These are phyloP conservation scores for Trametes gibbosa DNA, from an alignment of 768 basidiomycete species.

Conservation along the genomic window DNA sequence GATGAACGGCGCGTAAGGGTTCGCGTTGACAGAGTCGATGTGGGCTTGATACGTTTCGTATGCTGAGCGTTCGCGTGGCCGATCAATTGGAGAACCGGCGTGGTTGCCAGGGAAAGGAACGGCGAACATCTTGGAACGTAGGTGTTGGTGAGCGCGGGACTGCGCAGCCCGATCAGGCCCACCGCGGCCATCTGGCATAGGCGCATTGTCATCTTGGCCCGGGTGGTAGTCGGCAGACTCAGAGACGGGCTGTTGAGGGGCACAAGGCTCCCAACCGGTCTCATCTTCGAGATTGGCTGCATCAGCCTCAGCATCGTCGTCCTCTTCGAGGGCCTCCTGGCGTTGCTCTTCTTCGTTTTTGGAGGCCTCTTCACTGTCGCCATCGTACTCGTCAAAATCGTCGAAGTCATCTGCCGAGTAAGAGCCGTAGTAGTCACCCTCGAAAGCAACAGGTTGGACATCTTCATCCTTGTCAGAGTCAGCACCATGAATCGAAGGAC, in stretches of 20 bases:
- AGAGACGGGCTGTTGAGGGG: not conserved
- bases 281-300: not conserved
- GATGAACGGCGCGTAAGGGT: conserved; percentile 32
- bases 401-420: not conserved
- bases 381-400: not conserved
- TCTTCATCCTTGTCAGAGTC: not conserved
- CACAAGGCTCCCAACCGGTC: not conserved
- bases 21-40: not conserved
- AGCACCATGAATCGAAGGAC: not conserved
- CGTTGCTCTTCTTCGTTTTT: not conserved
- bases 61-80: not conserved
- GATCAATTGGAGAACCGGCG: not conserved
- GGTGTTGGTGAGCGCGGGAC: not conserved
- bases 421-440: conserved; percentile 4
- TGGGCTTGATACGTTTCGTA: not conserved
- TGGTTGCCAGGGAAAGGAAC: not conserved
- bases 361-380: not conserved
- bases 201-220: no score
- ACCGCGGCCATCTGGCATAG: not conserved
- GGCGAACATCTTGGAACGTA: not conserved
- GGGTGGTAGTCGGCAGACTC: no score
- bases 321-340: not conserved
- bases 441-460: not conserved
- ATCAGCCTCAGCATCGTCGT: not conserved
- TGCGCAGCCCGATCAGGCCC: not conserved